A percentile compares a stretch with the other conserved stretches of the same genome.
phyloP scores from a whole-genome alignment of 768 basidiomycete species.

The Leccinum broughii region DNA sequence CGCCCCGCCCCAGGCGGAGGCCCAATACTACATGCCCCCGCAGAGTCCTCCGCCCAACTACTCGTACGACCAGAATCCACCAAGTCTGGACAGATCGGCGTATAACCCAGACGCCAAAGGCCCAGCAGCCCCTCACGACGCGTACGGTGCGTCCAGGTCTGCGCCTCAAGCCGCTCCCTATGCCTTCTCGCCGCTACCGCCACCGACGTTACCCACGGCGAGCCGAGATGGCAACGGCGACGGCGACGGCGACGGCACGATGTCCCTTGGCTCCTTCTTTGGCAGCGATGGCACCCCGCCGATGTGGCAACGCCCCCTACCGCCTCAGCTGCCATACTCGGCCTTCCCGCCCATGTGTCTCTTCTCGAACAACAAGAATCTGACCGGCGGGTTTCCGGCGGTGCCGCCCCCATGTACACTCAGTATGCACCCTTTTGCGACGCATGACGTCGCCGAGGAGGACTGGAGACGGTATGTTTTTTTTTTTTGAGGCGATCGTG shows the following conservation, averaged over 20 bases:
- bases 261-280: slow-evolving; percentile 29
- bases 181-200: background rate
- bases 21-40: slow-evolving; percentile 7
- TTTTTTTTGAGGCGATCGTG: background rate
- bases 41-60: slow-evolving; percentile 16
- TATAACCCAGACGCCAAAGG: background rate
- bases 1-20: background rate
- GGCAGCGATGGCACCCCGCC: slow-evolving; percentile 28
- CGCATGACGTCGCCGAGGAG: slow-evolving; percentile 48
- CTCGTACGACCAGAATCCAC: slow-evolving; percentile 8
- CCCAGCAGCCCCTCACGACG: background rate
- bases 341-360: slow-evolving; percentile 33
- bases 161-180: slow-evolving; percentile 1
- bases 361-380: slow-evolving; percentile 23
- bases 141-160: background rate
- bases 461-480: slow-evolving; percentile 49
- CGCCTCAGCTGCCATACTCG: slow-evolving; percentile 14
- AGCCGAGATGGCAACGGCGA: slow-evolving; percentile 1
- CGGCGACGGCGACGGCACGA: background rate
- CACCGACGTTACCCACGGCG: background rate
- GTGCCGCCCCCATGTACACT: slow-evolving; percentile 41
- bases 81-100: background rate
- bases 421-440: slow-evolving; percentile 49
- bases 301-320: slow-evolving; percentile 28
- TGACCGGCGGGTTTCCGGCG: slow-evolving; percentile 46